Evolutionary conservation across 2,329 filamentous ascomycete genomes (phyloP), one percentile per base, ranked within the genome.

Genomic region (Fusarium sp.): DNA sequence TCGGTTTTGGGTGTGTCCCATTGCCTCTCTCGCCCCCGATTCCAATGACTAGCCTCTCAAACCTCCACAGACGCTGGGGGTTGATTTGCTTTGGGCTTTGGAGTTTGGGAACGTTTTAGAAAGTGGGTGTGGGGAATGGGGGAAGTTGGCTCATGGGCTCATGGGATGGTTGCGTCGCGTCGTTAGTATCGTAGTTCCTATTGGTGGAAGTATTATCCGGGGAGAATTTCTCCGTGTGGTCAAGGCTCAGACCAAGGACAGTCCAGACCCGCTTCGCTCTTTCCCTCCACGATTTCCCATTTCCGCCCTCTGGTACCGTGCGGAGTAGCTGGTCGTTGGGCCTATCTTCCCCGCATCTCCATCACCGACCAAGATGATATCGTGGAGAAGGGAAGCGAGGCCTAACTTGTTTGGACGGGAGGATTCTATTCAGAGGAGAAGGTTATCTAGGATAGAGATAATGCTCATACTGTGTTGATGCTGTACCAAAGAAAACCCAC

Each of bases 111-210:
- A 32, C 10, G 47, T 32, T 50, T 54, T 32, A 30, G 47, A 14
- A 14, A 32, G 57, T 60, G 38, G 45, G 67, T 63, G 68, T 71
- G 71, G 71, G 65, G 71, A 74, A 73, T 74, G 67, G 71, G 71
- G 68, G 63, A 57, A 33, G 10, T 45, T 45, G 50, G 22, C 45
- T 69, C 59, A 59, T 68, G 63, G 65, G 40, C 58, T 58, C 32
- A 45, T 64, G 27, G 25, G 27, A 74, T 66, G 59, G 65, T 52
- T 37, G 43, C 27, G 15, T 45, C 30, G 20, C 35, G 20, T 8
- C 30, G 30, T n/a, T 54, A 32, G 5, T 2, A 25, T 14, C 20
- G 30, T 45, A 11, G 27, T 11, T 12, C 15, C 10, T 2, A 74
- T 74, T 74, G 71, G 72, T 72, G 72, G 71, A 57, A 72, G 32